Evolutionary conservation across 768 basidiomycete genomes (phyloP), one percentile per base, ranked within the genome.

Genomic region (Amanita phalloides): DNA sequence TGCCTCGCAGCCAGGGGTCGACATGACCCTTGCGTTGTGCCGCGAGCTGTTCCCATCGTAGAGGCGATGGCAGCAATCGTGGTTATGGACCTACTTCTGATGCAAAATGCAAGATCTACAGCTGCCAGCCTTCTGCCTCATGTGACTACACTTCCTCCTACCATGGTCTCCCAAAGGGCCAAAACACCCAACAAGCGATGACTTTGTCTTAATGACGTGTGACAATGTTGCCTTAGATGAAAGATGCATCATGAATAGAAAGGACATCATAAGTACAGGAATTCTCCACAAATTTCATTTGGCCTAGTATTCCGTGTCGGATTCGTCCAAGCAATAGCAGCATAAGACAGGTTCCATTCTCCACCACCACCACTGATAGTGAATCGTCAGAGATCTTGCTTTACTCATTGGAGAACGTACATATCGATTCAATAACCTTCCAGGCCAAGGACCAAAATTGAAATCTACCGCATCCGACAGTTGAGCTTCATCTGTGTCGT

Each of bases 61-160:
- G 96, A 99, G 70, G 82, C 90, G 0, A 99, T 99, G 96, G 92
- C 95, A 0, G 84, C 86, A 25, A 75, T 98, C 45, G 95, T 97
- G 54, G 77, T 96, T 57, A 90, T 99, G 85, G 96, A 99, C 64
- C 81, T 86, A 61, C 73, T 97, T 53, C 76, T 97, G 37, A 82
- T 90, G 53, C 95, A 98, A 69, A 89, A 91, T 57, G 75, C 93
- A 7, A 82, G 95, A 46, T 75, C 75, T 63, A 72, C 84, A 1
- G 79, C 94, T 1, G 77, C 84, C 6, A 70, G 78, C 45, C 70
- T 92, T 35, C 77, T 98, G n/a, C 91, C 94, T 17, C 74, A 87
- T 13, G 67, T 94, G 60, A 84, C 81, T 21, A 91, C 90, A n/a
- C 76, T 98, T 23, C 95, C 95, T 3, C 85, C 87, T 0, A 90